phyloP scores from a whole-genome alignment of 2,329 filamentous ascomycete genomes.

The Tolypocladium inflatum region DNA sequence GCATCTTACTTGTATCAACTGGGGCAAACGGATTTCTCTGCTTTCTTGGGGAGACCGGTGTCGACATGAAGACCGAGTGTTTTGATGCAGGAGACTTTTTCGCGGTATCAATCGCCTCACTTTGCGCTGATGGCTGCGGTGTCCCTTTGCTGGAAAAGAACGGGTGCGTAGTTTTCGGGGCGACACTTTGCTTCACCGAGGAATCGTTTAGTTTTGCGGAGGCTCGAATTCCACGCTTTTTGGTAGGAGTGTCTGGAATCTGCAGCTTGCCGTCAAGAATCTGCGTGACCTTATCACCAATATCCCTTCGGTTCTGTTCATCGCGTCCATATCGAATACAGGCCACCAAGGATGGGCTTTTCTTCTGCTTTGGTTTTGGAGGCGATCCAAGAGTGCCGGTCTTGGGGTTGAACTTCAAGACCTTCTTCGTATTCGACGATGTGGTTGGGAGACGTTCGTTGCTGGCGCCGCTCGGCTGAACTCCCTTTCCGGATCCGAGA shows the following conservation, averaged over 20 bases:
- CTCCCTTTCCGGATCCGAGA: neutral
- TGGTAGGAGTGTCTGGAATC: slow-evolving; percentile 13
- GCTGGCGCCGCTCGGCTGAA: neutral
- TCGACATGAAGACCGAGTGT: slow-evolving; percentile 40
- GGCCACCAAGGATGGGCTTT: slow-evolving; percentile 32
- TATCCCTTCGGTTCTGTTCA: slow-evolving; percentile 27
- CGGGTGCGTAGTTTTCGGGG: slow-evolving; percentile 27
- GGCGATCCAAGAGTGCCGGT: slow-evolving; percentile 56
- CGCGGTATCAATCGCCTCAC: slow-evolving; percentile 8
- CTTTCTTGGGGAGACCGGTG: slow-evolving; percentile 42
- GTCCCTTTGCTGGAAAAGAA: slow-evolving; percentile 31
- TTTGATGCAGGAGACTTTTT: slow-evolving; percentile 18
- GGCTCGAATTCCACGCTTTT: slow-evolving; percentile 3
- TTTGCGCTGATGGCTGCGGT: slow-evolving; percentile 9
- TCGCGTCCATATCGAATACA: slow-evolving; percentile 51
- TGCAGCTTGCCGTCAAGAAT: slow-evolving; percentile 39
- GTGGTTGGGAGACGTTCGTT: slow-evolving; percentile 1
- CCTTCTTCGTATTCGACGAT: slow-evolving; percentile 24
- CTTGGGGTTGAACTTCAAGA: slow-evolving; percentile 47
- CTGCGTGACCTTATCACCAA: slow-evolving; percentile 53
- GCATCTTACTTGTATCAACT: slow-evolving; percentile 16
- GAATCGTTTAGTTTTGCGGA: neutral
- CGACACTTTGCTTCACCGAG: slow-evolving; percentile 9
- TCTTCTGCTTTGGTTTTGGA: slow-evolving; percentile 39
- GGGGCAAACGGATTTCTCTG: slow-evolving; percentile 18